Evolutionary conservation across 352 stramenopile genomes (phyloP), one percentile per base, ranked within the genome.

Genomic region (Phytophthora multivora): DNA sequence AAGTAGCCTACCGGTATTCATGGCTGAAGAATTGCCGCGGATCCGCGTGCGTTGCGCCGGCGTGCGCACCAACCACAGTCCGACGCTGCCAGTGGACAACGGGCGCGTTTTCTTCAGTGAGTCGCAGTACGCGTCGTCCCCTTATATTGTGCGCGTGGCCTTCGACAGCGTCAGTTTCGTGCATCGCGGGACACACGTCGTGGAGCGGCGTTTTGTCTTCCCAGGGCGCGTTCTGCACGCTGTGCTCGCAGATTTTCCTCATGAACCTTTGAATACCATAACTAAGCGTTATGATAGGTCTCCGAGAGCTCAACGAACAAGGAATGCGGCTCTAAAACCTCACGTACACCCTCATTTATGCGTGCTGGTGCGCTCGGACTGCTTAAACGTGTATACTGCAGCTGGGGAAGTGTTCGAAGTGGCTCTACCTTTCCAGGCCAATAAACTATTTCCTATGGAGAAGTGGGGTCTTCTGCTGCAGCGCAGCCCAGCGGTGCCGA

Each of bases 391-490:
- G 30, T 91, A 87, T 65, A 72, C 80, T 11, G 75, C 80, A 16
- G 63, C 67, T 5, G 85, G 85, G 1, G 82, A 91, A 33, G 73
- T 88, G 45, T 90, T 85, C 42, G 86, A 95, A 38, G 80, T 88
- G 16, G 59, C 86, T 23, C 60, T 95, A 25, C 83, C 86, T 0
- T 95, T 93, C 68, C 81, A 90, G 36, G 80, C 83, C 15, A 86
- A 78, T 48, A 68, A 62, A 5, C 58, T 95, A 4, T 73, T 88
- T 21, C 67, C 83, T 3, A 69, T 89, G 25, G 57, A 71, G 16
- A 59, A 54, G 0, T 43, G 58, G 3, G 83, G 86, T 0, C 26
- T 95, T 21, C 46, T 95, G 1, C 18, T 95, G n/a, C 80, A 95
- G 46, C 70, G 86, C 25, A 89, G 75, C 47, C 66, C 73, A 5